phyloP scores from a whole-genome alignment of 768 basidiomycete species.

The Lyophyllum shimeji region DNA sequence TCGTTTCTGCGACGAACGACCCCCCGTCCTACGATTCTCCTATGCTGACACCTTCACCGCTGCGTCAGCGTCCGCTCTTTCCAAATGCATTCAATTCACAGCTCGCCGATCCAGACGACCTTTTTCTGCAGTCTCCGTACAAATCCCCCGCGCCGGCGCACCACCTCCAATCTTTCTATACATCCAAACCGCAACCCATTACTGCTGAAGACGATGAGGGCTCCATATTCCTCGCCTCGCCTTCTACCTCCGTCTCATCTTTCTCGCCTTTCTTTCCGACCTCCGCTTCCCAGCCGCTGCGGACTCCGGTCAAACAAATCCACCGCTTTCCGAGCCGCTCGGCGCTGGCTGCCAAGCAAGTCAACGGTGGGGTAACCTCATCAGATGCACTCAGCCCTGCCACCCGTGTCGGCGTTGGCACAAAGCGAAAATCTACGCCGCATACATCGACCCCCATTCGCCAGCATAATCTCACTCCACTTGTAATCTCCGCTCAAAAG shows the following conservation, averaged over 20 bases:
- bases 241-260: conserved; percentile 34
- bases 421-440: conserved; percentile 64
- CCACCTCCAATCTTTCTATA: conserved; percentile 26
- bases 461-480: conserved; percentile 45
- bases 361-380: conserved; percentile 28
- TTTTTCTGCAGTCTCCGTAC: conserved; percentile 55
- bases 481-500: conserved; percentile 43
- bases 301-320: conserved; percentile 60
- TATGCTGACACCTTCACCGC: conserved; percentile 66
- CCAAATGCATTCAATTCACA: conserved; percentile 24
- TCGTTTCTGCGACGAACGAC: conserved; percentile 21
- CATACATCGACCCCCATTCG: conserved; percentile 56
- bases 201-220: conserved; percentile 56
- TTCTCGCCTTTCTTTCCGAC: conserved; percentile 43
- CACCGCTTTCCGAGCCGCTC: conserved; percentile 39
- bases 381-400: conserved; percentile 19
- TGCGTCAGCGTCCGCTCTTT: conserved; percentile 45
- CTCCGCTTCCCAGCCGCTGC: conserved; percentile 48
- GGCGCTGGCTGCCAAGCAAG: conserved; percentile 37
- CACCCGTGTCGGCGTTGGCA: conserved; percentile 45
- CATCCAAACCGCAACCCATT: conserved; percentile 43
- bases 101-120: conserved; percentile 43
- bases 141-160: conserved; percentile 43
- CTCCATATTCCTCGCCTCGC: conserved; percentile 55
- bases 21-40: conserved; percentile 47